Percentiles rank a stretch among this genome's conserved stretches.
Evolutionary conservation across 306 rosid species (phyloP).

Genomic region (Abrus pulchellus): DNA sequence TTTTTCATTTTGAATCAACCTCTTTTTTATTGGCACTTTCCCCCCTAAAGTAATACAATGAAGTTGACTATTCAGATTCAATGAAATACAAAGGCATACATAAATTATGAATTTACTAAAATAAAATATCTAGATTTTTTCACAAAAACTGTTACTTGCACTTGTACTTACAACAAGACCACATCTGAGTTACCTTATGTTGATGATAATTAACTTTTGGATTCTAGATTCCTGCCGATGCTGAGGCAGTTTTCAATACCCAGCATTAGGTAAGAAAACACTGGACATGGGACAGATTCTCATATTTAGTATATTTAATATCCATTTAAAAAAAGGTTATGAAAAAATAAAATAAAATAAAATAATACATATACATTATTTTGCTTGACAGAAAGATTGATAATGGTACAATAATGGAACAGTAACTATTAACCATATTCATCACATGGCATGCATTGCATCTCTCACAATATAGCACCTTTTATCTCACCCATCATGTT

Average conservation of each 20-base stretch:
- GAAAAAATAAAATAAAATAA: neutral
- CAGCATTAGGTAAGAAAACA: neutral
- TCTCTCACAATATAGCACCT: slow-evolving; percentile 48
- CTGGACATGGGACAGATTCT: neutral
- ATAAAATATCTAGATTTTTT: neutral
- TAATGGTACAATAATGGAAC: slow-evolving; percentile 48
- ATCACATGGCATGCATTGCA: slow-evolving; percentile 58
- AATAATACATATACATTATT: neutral
- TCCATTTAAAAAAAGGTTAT: too few relatives aligned
- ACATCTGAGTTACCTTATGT: too few relatives aligned
- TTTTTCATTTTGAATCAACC: neutral
- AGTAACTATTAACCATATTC: slow-evolving; percentile 55
- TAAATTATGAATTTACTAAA: neutral
- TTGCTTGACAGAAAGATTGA: slow-evolving; percentile 31
- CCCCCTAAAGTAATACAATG: too few relatives aligned
- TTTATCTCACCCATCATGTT: slow-evolving; percentile 56
- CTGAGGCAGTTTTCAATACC: neutral
- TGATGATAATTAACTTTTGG: too few relatives aligned
- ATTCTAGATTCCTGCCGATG: too few relatives aligned
- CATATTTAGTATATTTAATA: neutral
- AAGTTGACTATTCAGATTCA: neutral
- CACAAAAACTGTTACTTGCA: neutral
- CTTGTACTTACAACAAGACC: neutral
- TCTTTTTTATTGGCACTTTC: neutral
- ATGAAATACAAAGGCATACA: neutral